phyloP scores from a whole-genome alignment of 2,329 filamentous ascomycete species.

The Ceratocystis destructans region DNA sequence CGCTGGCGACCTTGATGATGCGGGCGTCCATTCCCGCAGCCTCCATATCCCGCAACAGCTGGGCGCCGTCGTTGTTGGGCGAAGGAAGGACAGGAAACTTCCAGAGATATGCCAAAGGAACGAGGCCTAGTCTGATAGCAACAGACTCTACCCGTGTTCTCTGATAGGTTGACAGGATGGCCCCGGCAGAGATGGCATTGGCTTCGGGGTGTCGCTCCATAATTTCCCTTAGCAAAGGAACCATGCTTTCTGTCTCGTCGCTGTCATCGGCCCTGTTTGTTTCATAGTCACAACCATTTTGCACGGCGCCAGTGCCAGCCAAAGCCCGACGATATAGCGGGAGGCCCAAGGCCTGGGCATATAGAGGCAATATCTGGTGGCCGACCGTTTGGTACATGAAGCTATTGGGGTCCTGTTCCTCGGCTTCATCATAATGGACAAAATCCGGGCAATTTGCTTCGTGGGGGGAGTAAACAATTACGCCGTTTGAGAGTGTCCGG shows the following conservation, averaged over 20 bases:
- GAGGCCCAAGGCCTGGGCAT: constrained; percentile 61
- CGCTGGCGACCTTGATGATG: constrained; percentile 88
- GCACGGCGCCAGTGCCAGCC: constrained; percentile 48
- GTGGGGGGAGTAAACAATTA: constrained; percentile 19
- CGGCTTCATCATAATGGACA: constrained; percentile 15
- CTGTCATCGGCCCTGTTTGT: constrained; percentile 24
- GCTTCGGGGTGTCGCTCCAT: constrained; percentile 58
- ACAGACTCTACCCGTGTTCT: constrained; percentile 90
- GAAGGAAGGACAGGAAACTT: constrained; percentile 65
- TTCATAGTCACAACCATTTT: constrained; percentile 58
- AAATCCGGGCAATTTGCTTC: constrained; percentile 13
- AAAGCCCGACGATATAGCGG: constrained; percentile 77
- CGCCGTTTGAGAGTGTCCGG: constrained; percentile 20
- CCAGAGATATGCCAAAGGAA: constrained; percentile 80
- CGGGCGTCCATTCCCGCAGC: constrained; percentile 66
- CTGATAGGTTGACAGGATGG: constrained; percentile 91
- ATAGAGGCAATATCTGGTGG: constrained; percentile 73
- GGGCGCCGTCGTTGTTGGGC: constrained; percentile 32
- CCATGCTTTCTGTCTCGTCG: constrained; percentile 82
- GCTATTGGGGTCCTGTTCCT: constrained; percentile 59
- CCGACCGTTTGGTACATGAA: constrained; percentile 99
- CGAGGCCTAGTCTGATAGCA: constrained; percentile 67
- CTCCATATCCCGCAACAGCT: constrained; percentile 70
- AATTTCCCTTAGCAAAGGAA: constrained; percentile 58
- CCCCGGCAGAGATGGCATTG: constrained; percentile 79